Conservation (phyloP, 2,329 filamentous ascomycete species). For the Xylariaceae sp. region DNA sequence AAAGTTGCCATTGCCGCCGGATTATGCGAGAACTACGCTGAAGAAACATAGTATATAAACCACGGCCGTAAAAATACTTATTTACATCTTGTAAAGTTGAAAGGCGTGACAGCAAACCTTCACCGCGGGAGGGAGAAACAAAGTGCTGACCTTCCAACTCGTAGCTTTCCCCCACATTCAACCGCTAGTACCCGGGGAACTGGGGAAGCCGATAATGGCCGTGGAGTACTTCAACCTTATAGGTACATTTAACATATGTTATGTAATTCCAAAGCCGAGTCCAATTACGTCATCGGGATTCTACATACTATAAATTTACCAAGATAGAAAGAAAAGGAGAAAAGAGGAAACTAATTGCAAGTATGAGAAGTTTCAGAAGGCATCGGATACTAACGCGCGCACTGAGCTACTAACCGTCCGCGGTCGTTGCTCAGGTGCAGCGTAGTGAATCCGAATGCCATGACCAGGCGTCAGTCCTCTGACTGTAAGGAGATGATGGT, state of each 20-base stretch:
- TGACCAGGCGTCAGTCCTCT: too few relatives aligned
- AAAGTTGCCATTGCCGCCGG: conserved; percentile 54
- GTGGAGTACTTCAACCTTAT: not conserved
- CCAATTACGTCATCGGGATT: conserved; percentile 11
- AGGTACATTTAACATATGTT: too few relatives aligned
- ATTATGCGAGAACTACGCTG: conserved; percentile 54
- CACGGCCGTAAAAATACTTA: not conserved
- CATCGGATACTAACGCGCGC: too few relatives aligned
- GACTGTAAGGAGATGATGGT: too few relatives aligned
- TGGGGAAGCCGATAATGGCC: conserved; percentile 34
- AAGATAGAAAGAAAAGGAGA: too few relatives aligned
- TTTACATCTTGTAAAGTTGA: conserved; percentile 1
- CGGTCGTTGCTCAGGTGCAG: too few relatives aligned
- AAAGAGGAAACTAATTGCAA: too few relatives aligned
- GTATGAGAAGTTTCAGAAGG: too few relatives aligned
- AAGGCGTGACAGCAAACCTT: not conserved
- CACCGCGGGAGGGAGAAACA: not conserved
- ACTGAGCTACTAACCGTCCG: too few relatives aligned
- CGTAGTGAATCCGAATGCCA: too few relatives aligned
- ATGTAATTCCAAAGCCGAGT: not conserved
- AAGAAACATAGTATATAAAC: conserved; percentile 54
- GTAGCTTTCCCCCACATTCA: conserved; percentile 29
- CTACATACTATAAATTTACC: too few relatives aligned
- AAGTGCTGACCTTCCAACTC: conserved; percentile 14
- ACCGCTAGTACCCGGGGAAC: conserved; percentile 34